These are phyloP conservation scores for Pseudocercospora crystallina DNA, from an alignment of 2,329 filamentous ascomycete species.

Conservation along the genomic window DNA sequence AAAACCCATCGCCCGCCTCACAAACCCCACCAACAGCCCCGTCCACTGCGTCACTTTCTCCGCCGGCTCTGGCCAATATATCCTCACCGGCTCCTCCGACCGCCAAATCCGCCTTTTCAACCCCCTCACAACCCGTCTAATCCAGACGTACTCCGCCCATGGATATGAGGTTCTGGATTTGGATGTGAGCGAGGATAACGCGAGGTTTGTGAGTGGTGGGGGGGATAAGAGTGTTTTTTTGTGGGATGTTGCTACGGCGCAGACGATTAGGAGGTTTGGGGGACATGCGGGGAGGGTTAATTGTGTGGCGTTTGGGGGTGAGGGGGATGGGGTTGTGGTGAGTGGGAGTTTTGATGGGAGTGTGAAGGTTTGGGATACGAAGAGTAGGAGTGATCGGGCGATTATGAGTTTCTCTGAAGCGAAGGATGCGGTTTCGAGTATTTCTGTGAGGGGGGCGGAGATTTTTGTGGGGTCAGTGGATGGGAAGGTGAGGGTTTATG, in stretches of 20 bases:
- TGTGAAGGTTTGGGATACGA: slow-evolving; percentile 73
- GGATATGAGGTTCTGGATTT: slow-evolving; percentile 89
- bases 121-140: slow-evolving; percentile 57
- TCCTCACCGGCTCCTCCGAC: slow-evolving; percentile 84
- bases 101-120: slow-evolving; percentile 86
- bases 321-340: slow-evolving; percentile 66
- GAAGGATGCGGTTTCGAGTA: slow-evolving; percentile 61
- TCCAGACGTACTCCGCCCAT: slow-evolving; percentile 87
- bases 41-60: slow-evolving; percentile 54
- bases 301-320: slow-evolving; percentile 74
- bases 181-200: slow-evolving; percentile 70
- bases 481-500: slow-evolving; percentile 77
- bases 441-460: slow-evolving; percentile 46
- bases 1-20: slow-evolving; percentile 23
- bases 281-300: slow-evolving; percentile 70
- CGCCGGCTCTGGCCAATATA: slow-evolving; percentile 49
- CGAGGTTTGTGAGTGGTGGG: slow-evolving; percentile 80
- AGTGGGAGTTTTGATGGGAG: slow-evolving; percentile 73
- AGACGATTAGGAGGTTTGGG: slow-evolving; percentile 73
- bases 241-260: slow-evolving; percentile 85
- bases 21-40: slow-evolving; percentile 35
- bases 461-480: slow-evolving; percentile 80
- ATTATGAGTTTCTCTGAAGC: slow-evolving; percentile 74
- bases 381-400: slow-evolving; percentile 57
- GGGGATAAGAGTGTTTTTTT: slow-evolving; percentile 90